phyloP scores from a whole-genome alignment of 2,329 filamentous ascomycete species.

The Paraphoma sp. region DNA sequence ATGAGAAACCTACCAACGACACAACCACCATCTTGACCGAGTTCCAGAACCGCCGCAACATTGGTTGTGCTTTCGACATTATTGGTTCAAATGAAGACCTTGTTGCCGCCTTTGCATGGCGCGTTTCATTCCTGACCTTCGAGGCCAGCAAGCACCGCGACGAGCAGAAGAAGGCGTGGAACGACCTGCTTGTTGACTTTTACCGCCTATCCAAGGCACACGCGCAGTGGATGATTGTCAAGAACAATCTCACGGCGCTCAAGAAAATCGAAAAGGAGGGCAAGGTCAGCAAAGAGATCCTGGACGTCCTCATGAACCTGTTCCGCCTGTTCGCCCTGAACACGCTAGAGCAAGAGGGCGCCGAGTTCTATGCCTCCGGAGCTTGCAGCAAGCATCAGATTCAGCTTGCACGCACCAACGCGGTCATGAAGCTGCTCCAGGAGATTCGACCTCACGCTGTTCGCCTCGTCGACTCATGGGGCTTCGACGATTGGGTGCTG shows the following conservation, averaged over 20 bases:
- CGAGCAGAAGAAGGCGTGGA: constrained; percentile 76
- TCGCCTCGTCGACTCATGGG: constrained; percentile 74
- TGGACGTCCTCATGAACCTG: constrained; percentile 67
- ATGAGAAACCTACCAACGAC: constrained; percentile 70
- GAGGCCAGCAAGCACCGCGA: constrained; percentile 77
- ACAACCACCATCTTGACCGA: constrained; percentile 70
- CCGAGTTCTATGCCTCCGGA: constrained; percentile 74
- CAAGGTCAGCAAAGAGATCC: constrained; percentile 64
- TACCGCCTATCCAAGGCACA: constrained; percentile 77
- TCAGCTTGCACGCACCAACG: constrained; percentile 69
- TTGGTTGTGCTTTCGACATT: constrained; percentile 76
- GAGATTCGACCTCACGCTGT: constrained; percentile 78
- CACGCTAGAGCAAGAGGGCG: constrained; percentile 72
- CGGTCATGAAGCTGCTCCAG: constrained; percentile 72
- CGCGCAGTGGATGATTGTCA: constrained; percentile 78
- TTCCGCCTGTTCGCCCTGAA: constrained; percentile 71
- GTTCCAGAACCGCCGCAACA: constrained; percentile 70
- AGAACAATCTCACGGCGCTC: constrained; percentile 77
- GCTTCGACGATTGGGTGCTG: constrained; percentile 79
- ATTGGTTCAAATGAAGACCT: constrained; percentile 74
- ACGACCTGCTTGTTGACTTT: constrained; percentile 78
- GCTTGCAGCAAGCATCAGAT: constrained; percentile 77
- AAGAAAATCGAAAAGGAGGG: constrained; percentile 60
- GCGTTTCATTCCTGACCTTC: constrained; percentile 75
- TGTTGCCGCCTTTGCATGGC: constrained; percentile 77